A percentile compares a stretch with the other conserved stretches of the same genome.
phyloP scores from a whole-genome alignment of 805 yeast genomes.

The Sugiyamaella americana region DNA sequence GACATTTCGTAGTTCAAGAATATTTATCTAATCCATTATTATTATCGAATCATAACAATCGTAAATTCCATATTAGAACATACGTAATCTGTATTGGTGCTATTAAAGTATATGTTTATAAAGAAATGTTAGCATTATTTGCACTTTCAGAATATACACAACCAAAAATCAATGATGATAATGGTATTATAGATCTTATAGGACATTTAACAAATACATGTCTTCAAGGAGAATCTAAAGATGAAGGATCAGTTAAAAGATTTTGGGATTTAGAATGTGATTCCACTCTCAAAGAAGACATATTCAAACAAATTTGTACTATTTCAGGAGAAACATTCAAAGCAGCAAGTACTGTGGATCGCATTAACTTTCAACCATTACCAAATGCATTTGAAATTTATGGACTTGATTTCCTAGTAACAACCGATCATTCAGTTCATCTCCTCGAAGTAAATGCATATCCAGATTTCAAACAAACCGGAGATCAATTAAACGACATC shows the following conservation, averaged over 20 bases:
- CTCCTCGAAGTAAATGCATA: slow-evolving; percentile 85
- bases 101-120: slow-evolving; percentile 71
- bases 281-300: slow-evolving; percentile 16
- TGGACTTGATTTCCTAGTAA: slow-evolving; percentile 83
- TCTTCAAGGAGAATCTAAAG: slow-evolving; percentile 51
- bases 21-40: slow-evolving; percentile 67
- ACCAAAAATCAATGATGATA: slow-evolving; percentile 31
- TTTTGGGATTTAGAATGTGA: slow-evolving; percentile 44
- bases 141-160: slow-evolving; percentile 48
- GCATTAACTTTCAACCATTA: slow-evolving; percentile 78
- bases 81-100: slow-evolving; percentile 75
- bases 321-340: slow-evolving; percentile 64
- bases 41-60: slow-evolving; percentile 48
- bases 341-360: slow-evolving; percentile 78
- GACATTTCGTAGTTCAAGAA: slow-evolving; percentile 88
- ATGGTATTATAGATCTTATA: slow-evolving; percentile 38
- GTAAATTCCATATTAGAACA: slow-evolving; percentile 84
- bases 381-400: slow-evolving; percentile 77
- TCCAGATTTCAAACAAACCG: slow-evolving; percentile 97
- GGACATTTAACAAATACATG: slow-evolving; percentile 95
- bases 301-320: slow-evolving; percentile 51
- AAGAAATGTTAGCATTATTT: slow-evolving; percentile 74
- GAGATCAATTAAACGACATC: slow-evolving; percentile 66
- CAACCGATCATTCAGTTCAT: slow-evolving; percentile 41
- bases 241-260: slow-evolving; percentile 47